Conservation (phyloP, 2,329 filamentous ascomycete species). For the Annulohypoxylon truncatum region DNA sequence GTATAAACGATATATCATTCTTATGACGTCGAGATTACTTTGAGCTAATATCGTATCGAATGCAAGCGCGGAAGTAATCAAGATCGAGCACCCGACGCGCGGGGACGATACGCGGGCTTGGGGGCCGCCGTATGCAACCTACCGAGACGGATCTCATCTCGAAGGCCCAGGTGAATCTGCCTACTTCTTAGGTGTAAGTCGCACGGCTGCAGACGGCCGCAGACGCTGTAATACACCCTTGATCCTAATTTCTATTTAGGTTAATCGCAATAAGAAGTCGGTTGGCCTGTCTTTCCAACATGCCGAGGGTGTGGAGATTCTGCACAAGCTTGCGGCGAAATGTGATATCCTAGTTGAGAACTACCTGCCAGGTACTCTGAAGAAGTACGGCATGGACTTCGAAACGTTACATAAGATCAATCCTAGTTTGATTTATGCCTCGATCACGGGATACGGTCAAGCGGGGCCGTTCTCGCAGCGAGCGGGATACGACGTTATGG, state of each 20-base stretch:
- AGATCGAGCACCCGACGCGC: conserved; percentile 90
- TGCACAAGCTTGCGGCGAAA: conserved; percentile 84
- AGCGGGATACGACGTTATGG: conserved; percentile 99
- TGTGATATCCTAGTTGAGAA: conserved; percentile 97
- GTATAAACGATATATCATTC: conserved; percentile 63
- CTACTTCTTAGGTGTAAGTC: conserved; percentile 86
- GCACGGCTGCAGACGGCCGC: neutral
- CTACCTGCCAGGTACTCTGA: conserved; percentile 88
- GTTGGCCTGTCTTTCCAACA: conserved; percentile 91
- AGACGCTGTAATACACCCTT: neutral
- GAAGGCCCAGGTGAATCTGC: conserved; percentile 89
- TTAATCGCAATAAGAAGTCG: conserved; percentile 97
- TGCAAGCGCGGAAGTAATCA: conserved; percentile 90
- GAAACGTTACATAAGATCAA: conserved; percentile 83
- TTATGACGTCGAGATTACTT: conserved; percentile 26
- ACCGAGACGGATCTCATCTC: conserved; percentile 68
- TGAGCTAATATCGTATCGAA: conserved; percentile 21
- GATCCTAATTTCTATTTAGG: conserved; percentile 61
- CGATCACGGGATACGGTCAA: conserved; percentile 96
- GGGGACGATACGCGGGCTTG: conserved; percentile 96
- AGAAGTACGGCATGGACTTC: conserved; percentile 93
- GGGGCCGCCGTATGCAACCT: conserved; percentile 93
- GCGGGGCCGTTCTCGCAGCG: conserved; percentile 88
- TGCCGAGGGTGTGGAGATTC: conserved; percentile 82
- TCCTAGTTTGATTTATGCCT: conserved; percentile 89